These are phyloP conservation scores for Punica granatum DNA, from an alignment of 345 rosid genomes.

Conservation along the genomic window DNA sequence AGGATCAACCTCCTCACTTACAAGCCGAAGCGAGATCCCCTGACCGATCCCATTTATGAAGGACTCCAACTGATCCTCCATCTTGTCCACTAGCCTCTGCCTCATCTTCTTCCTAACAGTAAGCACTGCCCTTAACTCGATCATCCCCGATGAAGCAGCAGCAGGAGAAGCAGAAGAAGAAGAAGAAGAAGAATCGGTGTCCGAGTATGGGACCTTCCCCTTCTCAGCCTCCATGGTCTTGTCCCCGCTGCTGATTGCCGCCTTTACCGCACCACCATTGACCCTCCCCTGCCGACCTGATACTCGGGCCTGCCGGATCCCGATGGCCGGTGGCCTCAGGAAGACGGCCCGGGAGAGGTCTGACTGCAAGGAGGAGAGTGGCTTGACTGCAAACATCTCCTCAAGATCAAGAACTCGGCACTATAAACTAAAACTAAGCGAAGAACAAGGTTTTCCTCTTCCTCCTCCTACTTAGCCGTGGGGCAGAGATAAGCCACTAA, in stretches of 20 bases:
- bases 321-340: slow-evolving; percentile 24
- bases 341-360: slow-evolving; percentile 26
- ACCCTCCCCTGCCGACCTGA: not conserved
- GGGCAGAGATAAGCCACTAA: not conserved
- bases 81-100: slow-evolving; percentile 59
- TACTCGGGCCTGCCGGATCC: slow-evolving; percentile 3
- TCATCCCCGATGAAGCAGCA: slow-evolving; percentile 18
- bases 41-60: slow-evolving; percentile 68
- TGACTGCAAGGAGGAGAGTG: slow-evolving; percentile 30
- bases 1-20: slow-evolving; percentile 78
- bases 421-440: not conserved
- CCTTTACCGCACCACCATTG: slow-evolving; percentile 23
- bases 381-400: slow-evolving; percentile 30
- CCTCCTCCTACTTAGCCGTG: not conserved
- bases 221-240: slow-evolving; percentile 34
- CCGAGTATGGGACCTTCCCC: slow-evolving; percentile 13
- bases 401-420: not conserved
- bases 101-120: slow-evolving; percentile 73
- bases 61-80: slow-evolving; percentile 64
- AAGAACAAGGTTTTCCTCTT: not conserved
- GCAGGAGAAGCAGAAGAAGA: slow-evolving; percentile 12
- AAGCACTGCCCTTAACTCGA: slow-evolving; percentile 55
- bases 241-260: slow-evolving; percentile 59
- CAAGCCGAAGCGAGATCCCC: slow-evolving; percentile 72
- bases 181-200: not conserved